Evolutionary conservation across 106 monocot genomes (phyloP).

Genomic region (Dioscorea alata): DNA sequence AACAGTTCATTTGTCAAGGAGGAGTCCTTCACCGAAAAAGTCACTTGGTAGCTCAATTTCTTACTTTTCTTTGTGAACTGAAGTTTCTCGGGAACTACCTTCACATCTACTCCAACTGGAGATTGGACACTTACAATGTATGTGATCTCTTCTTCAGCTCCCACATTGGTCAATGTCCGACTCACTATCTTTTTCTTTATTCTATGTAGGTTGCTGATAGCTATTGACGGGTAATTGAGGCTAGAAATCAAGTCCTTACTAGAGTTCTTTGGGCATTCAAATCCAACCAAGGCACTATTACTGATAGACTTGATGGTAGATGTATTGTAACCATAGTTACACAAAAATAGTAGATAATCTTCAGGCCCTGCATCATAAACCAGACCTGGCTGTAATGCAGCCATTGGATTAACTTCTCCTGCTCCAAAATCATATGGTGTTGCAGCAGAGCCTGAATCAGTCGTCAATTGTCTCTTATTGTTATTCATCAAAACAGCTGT

Average conservation of each 20-base stretch:
- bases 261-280: constrained; percentile 48
- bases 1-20: constrained; percentile 32
- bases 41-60: constrained; percentile 55
- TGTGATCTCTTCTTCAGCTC: constrained; percentile 32
- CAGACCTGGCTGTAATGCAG: constrained; percentile 52
- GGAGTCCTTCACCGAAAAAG: constrained; percentile 34
- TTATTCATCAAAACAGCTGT: constrained; percentile 46
- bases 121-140: constrained; percentile 45
- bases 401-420: constrained; percentile 55
- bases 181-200: constrained; percentile 28
- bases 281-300: constrained; percentile 22
- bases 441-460: constrained; percentile 38
- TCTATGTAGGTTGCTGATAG: constrained; percentile 24
- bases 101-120: constrained; percentile 54
- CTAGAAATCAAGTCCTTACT: constrained; percentile 58
- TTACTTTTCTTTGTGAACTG: constrained; percentile 40
- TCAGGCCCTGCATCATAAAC: constrained; percentile 44
- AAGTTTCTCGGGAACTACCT: constrained; percentile 53
- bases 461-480: constrained; percentile 21
- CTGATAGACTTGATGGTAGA: constrained; percentile 45
- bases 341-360: constrained; percentile 67
- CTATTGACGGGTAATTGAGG: constrained; percentile 82
- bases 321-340: constrained; percentile 71
- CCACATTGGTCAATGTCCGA: constrained; percentile 54
- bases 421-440: constrained; percentile 70